Conservation (phyloP, 2,329 filamentous ascomycete species). For the Diaporthe nobilis region DNA sequence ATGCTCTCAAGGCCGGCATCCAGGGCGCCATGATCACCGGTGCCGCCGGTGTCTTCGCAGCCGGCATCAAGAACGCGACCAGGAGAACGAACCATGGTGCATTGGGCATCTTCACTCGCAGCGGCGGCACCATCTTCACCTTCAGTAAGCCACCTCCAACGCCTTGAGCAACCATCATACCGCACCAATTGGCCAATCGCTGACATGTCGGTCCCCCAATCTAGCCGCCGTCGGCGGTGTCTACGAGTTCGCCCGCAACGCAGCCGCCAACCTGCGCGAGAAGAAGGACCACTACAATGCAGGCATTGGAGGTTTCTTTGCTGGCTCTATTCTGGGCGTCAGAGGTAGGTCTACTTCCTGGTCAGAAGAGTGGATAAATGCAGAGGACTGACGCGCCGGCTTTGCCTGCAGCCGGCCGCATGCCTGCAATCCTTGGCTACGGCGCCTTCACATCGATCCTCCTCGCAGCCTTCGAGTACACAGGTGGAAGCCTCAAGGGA, state of each 20-base stretch:
- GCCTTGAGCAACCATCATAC: neutral
- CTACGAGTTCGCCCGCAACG: constrained; percentile 83
- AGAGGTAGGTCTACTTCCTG: constrained; percentile 69
- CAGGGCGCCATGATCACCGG: constrained; percentile 70
- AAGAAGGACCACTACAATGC: constrained; percentile 86
- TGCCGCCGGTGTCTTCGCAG: constrained; percentile 67
- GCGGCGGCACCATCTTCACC: constrained; percentile 79
- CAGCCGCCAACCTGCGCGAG: constrained; percentile 86
- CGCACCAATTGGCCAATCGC: constrained; percentile 30
- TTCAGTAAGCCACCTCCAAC: constrained; percentile 67
- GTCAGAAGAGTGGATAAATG: constrained; percentile 42
- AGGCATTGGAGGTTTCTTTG: constrained; percentile 81
- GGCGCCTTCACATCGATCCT: constrained; percentile 69
- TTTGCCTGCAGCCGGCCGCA: constrained; percentile 67
- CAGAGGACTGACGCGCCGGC: constrained; percentile 27
- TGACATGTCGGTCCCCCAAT: neutral
- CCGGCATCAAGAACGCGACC: constrained; percentile 84
- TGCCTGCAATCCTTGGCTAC: constrained; percentile 80
- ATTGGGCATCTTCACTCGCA: constrained; percentile 84
- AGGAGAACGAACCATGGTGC: constrained; percentile 85
- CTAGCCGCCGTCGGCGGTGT: constrained; percentile 80
- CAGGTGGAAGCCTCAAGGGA: constrained; percentile 71
- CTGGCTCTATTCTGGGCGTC: constrained; percentile 80
- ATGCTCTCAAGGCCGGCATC: constrained; percentile 71
- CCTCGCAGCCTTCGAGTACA: constrained; percentile 77